Evolutionary conservation across 768 basidiomycete genomes (phyloP).

Genomic region (Mycena filopes): DNA sequence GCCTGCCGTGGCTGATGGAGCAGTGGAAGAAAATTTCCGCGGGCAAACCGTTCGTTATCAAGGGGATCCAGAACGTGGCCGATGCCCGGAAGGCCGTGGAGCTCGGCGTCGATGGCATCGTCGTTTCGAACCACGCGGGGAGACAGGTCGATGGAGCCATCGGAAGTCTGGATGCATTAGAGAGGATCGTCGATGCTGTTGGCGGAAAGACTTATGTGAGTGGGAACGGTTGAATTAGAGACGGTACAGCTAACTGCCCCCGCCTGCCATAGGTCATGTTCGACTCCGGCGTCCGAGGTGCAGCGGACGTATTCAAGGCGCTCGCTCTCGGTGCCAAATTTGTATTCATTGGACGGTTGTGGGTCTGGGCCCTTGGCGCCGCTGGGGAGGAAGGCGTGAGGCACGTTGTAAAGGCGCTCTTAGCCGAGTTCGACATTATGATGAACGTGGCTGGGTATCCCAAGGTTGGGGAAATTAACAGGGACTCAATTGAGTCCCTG

Average conservation of each 20-base stretch:
- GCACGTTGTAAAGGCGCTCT: constrained; percentile 63
- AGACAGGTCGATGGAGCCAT: constrained; percentile 57
- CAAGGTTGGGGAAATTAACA: no score
- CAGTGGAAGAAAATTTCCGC: no score
- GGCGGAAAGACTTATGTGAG: constrained; percentile 34
- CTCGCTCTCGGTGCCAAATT: constrained; percentile 65
- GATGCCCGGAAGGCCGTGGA: constrained; percentile 65
- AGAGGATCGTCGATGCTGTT: constrained; percentile 43
- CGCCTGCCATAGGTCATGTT: constrained; percentile 48
- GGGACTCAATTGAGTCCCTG: no score
- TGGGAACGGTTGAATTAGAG: no score
- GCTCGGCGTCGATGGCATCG: constrained; percentile 54
- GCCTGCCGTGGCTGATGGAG: no score
- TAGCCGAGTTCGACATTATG: constrained; percentile 41
- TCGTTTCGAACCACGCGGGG: constrained; percentile 59
- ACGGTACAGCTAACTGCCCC: no score
- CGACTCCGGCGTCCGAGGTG: constrained; percentile 64
- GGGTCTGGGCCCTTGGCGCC: constrained; percentile 63
- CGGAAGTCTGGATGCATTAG: constrained; percentile 51
- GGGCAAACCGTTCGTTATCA: constrained; percentile 47
- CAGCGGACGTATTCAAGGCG: constrained; percentile 66
- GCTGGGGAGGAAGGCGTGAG: constrained; percentile 62
- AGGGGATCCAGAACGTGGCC: constrained; percentile 55
- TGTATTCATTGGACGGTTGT: constrained; percentile 60
- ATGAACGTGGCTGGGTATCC: no score